Evolutionary conservation across 2,329 filamentous ascomycete species (phyloP).

Genomic region (Paecilomyces sp.): DNA sequence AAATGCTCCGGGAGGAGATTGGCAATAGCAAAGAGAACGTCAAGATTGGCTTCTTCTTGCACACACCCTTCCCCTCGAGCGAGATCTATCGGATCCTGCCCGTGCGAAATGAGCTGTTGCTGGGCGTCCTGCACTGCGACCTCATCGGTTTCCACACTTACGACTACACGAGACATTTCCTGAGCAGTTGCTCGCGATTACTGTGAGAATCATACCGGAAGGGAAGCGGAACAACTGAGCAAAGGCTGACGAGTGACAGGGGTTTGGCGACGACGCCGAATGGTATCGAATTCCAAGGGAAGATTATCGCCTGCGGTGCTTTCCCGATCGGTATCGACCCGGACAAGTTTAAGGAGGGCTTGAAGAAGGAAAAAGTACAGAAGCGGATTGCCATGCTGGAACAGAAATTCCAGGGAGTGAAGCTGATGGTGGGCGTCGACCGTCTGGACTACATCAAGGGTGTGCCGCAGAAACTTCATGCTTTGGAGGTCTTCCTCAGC

Average conservation of each 20-base stretch:
- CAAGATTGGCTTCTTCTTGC: slow-evolving; percentile 93
- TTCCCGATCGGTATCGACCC: slow-evolving; percentile 96
- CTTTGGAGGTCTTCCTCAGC: slow-evolving; percentile 85
- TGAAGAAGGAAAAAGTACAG: slow-evolving; percentile 73
- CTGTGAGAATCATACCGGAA: slow-evolving; percentile 45
- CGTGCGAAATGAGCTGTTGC: slow-evolving; percentile 75
- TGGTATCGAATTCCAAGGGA: slow-evolving; percentile 78
- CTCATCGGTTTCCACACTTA: slow-evolving; percentile 95
- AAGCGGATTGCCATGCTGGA: slow-evolving; percentile 74
- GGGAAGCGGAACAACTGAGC: not conserved
- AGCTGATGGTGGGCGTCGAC: slow-evolving; percentile 90
- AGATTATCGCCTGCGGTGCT: slow-evolving; percentile 77
- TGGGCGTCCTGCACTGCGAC: slow-evolving; percentile 82
- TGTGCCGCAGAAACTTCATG: slow-evolving; percentile 89
- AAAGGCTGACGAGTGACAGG: slow-evolving; percentile 12
- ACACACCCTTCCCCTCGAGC: slow-evolving; percentile 89
- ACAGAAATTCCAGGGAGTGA: slow-evolving; percentile 85
- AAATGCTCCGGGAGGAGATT: slow-evolving; percentile 85
- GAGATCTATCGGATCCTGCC: slow-evolving; percentile 93
- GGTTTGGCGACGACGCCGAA: slow-evolving; percentile 67
- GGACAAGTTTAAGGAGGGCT: slow-evolving; percentile 81
- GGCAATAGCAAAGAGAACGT: slow-evolving; percentile 72
- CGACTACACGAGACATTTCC: slow-evolving; percentile 88
- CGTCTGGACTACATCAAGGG: slow-evolving; percentile 97
- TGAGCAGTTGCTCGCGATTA: slow-evolving; percentile 87